phyloP scores from a whole-genome alignment of 2,329 filamentous ascomycete species.

The Huntiella savannae region DNA sequence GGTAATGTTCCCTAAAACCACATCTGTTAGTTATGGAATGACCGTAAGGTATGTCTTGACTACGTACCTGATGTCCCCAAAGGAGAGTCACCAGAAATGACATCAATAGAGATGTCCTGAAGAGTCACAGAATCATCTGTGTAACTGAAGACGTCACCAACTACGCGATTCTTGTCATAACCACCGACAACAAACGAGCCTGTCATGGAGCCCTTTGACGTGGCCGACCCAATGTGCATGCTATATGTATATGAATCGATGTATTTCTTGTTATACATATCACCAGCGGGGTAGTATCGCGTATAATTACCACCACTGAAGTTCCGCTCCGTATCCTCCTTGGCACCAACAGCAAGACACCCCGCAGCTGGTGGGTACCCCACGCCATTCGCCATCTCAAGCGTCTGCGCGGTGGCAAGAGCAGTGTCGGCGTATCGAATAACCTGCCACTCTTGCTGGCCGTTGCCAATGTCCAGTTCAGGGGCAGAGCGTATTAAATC shows the following conservation, averaged over 20 bases:
- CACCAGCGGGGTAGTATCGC: background rate
- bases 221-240: background rate
- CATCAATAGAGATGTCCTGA: background rate
- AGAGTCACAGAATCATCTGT: background rate
- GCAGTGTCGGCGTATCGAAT: no score
- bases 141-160: background rate
- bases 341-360: background rate
- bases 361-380: background rate
- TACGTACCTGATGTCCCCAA: background rate
- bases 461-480: no score
- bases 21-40: no score
- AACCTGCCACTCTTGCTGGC: no score
- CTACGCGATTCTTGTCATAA: background rate
- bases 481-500: no score
- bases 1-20: background rate
- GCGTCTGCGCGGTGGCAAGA: no score
- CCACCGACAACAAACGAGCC: slow-evolving; percentile 1
- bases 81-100: background rate
- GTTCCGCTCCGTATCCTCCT: background rate
- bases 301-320: no score
- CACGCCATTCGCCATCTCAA: background rate
- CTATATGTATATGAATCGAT: background rate
- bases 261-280: background rate
- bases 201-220: background rate
- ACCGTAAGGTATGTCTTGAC: no score